These are phyloP conservation scores for Fusarium vanettenii DNA, from an alignment of 2,329 filamentous ascomycete genomes.

Conservation along the genomic window DNA sequence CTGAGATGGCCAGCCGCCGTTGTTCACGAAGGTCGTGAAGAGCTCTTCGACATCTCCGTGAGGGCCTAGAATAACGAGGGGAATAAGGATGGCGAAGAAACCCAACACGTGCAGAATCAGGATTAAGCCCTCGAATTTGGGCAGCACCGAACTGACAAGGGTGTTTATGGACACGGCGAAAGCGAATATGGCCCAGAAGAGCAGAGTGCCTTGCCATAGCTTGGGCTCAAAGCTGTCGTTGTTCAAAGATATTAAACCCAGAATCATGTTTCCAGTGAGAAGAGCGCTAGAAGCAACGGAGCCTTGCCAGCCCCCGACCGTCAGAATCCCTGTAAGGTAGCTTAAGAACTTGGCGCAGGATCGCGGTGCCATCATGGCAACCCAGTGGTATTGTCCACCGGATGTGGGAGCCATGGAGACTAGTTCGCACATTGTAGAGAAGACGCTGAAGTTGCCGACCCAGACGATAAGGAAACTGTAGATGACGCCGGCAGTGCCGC, in stretches of 20 bases:
- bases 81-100: slow-evolving; percentile 49
- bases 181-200: slow-evolving; percentile 59
- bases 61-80: slow-evolving; percentile 46
- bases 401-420: slow-evolving; percentile 61
- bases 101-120: slow-evolving; percentile 59
- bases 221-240: slow-evolving; percentile 52
- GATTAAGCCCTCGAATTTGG: slow-evolving; percentile 62
- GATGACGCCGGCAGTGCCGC: slow-evolving; percentile 64
- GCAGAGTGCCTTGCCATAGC: slow-evolving; percentile 61
- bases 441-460: slow-evolving; percentile 58
- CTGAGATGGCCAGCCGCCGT: slow-evolving; percentile 55
- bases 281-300: slow-evolving; percentile 51
- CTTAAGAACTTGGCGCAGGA: slow-evolving; percentile 63
- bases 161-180: slow-evolving; percentile 64
- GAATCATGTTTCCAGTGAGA: slow-evolving; percentile 60
- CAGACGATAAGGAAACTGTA: slow-evolving; percentile 63
- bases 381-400: slow-evolving; percentile 72
- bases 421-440: slow-evolving; percentile 54
- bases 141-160: slow-evolving; percentile 56
- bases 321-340: slow-evolving; percentile 62
- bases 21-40: slow-evolving; percentile 57
- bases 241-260: slow-evolving; percentile 42
- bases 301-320: slow-evolving; percentile 59
- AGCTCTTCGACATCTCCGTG: slow-evolving; percentile 50
- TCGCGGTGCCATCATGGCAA: slow-evolving; percentile 62